Percentiles rank a stretch among this genome's conserved stretches.
phyloP scores from a whole-genome alignment of 78 protist genomes.

The Dictyostelium citrinum region DNA sequence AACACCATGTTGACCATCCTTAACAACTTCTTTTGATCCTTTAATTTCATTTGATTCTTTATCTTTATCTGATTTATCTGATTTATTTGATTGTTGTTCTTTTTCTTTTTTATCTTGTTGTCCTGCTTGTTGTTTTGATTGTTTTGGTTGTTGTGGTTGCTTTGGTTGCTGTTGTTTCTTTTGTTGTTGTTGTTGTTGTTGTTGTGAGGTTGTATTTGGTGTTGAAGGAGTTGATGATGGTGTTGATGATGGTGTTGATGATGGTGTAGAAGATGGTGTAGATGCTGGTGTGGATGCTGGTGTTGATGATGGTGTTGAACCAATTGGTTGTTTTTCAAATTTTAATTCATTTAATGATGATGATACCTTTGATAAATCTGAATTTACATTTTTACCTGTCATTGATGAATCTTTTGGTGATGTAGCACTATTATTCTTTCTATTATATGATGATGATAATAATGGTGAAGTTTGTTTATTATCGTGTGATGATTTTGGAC shows the following conservation, averaged over 20 bases:
- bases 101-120: background rate
- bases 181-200: background rate
- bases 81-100: background rate
- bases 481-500: background rate
- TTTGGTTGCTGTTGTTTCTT: background rate
- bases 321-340: background rate
- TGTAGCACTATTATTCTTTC: background rate
- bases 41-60: background rate
- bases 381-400: slow-evolving; percentile 10
- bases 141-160: slow-evolving; percentile 1
- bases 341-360: slow-evolving; percentile 5
- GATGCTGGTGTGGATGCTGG: background rate
- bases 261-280: background rate
- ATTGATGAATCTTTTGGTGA: slow-evolving; percentile 14
- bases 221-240: background rate
- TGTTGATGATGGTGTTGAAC: background rate
- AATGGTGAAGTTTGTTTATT: slow-evolving; percentile 4
- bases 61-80: background rate
- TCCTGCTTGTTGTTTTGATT: slow-evolving; percentile 14
- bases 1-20: background rate
- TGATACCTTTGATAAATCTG: background rate
- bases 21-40: background rate
- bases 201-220: background rate
- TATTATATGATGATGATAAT: background rate
- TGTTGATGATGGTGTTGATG: background rate